Evolutionary conservation across 2,329 filamentous ascomycete species (phyloP), one percentile per base, ranked within the genome.

Genomic region (Xylariaceae sp.): DNA sequence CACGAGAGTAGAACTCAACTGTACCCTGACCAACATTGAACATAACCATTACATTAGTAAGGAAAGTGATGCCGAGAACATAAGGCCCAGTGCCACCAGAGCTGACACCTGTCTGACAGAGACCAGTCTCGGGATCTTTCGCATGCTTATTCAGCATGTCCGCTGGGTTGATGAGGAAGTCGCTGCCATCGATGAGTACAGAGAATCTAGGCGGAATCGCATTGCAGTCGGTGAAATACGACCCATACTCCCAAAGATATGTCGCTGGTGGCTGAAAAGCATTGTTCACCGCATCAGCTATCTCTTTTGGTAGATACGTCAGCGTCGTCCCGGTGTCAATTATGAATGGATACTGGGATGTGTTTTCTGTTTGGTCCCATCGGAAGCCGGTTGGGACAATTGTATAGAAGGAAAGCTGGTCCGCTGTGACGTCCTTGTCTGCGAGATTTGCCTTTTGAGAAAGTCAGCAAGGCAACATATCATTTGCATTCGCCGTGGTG

Each of bases 261-360:
- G 65, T 61, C 19, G 69, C 73, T 1, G 62, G 63, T 1, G 74
- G 74, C 35, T 67, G 54, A 47, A 76, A 78, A 0, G 67, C 56
- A 2, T 50, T 52, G 39, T 73, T 72, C 43, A 77, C 69, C n/a
- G 63, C 56, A 29, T 73, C 66, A 3, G 72, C 71, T 13, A 74
- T 50, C n/a, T 61, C 71, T 73, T 67, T 66, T 9, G 74, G 73
- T 2, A 77, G 55, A 45, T 74, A 72, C 46, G 69, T 70, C 53
- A 75, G 64, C 0, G 73, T 72, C 2, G 74, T 76, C 24, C 71
- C 72, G 13, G 69, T 74, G 55, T 78, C 74, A 37, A 77, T 60
- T 38, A 78, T 72, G 51, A 69, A 74, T 4, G 71, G 71, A 39
- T 68, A 70, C 50, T 66, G 71, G 26, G 60, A 65, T 15, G 52